phyloP scores from a whole-genome alignment of 208 protist genomes.

The Herpetomonas samuelpessoai region DNA sequence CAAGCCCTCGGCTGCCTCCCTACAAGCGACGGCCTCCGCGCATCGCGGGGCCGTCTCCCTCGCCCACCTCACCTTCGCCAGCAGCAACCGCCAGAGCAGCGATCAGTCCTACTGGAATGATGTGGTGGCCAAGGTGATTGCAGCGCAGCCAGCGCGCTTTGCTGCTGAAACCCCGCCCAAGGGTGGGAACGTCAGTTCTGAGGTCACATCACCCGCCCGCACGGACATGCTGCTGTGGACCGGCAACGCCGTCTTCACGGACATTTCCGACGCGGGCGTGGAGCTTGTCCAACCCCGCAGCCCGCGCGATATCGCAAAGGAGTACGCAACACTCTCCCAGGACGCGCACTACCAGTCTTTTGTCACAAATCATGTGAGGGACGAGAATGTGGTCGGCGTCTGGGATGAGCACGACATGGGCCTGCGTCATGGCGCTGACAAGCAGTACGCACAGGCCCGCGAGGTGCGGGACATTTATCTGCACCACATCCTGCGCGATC shows the following conservation, averaged over 20 bases:
- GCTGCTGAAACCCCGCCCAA: neutral
- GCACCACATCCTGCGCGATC: slow-evolving; percentile 22
- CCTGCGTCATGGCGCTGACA: slow-evolving; percentile 40
- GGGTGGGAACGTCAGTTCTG: slow-evolving; percentile 1
- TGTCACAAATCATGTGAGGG: slow-evolving; percentile 11
- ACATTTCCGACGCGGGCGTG: slow-evolving; percentile 29
- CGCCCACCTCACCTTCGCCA: slow-evolving; percentile 58
- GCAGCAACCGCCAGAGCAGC: slow-evolving; percentile 54
- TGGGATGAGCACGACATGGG: slow-evolving; percentile 87
- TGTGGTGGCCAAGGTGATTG: slow-evolving; percentile 19
- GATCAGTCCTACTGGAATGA: slow-evolving; percentile 65
- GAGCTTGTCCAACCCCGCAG: slow-evolving; percentile 11
- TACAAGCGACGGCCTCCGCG: neutral
- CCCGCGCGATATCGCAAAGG: slow-evolving; percentile 6
- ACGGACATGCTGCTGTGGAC: slow-evolving; percentile 73
- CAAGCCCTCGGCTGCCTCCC: neutral
- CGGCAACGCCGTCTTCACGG: slow-evolving; percentile 71
- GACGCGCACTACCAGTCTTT: slow-evolving; percentile 30
- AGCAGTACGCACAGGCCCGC: slow-evolving; percentile 33
- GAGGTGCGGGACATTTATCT: slow-evolving; percentile 45
- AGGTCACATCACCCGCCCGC: neutral
- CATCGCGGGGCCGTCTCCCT: slow-evolving; percentile 11
- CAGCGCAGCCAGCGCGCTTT: slow-evolving; percentile 3
- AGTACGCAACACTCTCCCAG: slow-evolving; percentile 22
- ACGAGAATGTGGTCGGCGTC: slow-evolving; percentile 29